These are phyloP conservation scores for Mycena albidolilacea DNA, from an alignment of 768 basidiomycete species.

Conservation along the genomic window DNA sequence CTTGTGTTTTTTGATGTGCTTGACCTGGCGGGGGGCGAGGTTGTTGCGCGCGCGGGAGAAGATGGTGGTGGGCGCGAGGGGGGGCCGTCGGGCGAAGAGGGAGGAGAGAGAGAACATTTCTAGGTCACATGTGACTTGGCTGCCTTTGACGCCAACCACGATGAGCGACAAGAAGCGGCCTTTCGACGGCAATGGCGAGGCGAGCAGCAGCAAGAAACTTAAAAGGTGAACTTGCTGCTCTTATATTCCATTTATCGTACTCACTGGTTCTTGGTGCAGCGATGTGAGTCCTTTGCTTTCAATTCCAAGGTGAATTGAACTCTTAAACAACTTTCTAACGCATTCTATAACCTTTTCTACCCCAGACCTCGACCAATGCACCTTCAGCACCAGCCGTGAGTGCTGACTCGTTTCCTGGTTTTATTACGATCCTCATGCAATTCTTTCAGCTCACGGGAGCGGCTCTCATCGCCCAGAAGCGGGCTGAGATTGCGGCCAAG, in stretches of 20 bases:
- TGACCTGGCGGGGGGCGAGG: slow-evolving; percentile 87
- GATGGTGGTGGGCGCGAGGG: slow-evolving; percentile 48
- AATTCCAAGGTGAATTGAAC: slow-evolving; percentile 80
- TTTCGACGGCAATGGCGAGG: slow-evolving; percentile 68
- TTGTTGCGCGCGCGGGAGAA: slow-evolving; percentile 67
- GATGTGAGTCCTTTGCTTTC: slow-evolving; percentile 69
- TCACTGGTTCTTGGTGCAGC: slow-evolving; percentile 62
- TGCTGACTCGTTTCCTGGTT: slow-evolving; percentile 23
- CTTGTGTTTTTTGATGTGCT: slow-evolving; percentile 92
- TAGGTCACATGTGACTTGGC: not conserved
- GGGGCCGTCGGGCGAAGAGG: slow-evolving; percentile 25
- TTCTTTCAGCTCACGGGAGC: slow-evolving; percentile 61
- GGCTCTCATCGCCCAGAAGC: slow-evolving; percentile 85
- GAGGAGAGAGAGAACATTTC: slow-evolving; percentile 38
- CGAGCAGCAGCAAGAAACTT: slow-evolving; percentile 67
- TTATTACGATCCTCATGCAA: slow-evolving; percentile 18
- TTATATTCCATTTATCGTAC: slow-evolving; percentile 12
- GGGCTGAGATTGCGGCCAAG: slow-evolving; percentile 89
- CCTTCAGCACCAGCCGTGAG: slow-evolving; percentile 61
- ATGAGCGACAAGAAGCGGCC: slow-evolving; percentile 82
- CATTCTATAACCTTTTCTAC: slow-evolving; percentile 77
- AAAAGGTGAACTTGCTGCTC: slow-evolving; percentile 69
- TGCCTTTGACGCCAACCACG: slow-evolving; percentile 28
- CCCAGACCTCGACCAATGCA: slow-evolving; percentile 69
- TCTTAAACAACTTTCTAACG: slow-evolving; percentile 68